phyloP scores from a whole-genome alignment of 495 filamentous ascomycete species.

The Lepraria neglecta region DNA sequence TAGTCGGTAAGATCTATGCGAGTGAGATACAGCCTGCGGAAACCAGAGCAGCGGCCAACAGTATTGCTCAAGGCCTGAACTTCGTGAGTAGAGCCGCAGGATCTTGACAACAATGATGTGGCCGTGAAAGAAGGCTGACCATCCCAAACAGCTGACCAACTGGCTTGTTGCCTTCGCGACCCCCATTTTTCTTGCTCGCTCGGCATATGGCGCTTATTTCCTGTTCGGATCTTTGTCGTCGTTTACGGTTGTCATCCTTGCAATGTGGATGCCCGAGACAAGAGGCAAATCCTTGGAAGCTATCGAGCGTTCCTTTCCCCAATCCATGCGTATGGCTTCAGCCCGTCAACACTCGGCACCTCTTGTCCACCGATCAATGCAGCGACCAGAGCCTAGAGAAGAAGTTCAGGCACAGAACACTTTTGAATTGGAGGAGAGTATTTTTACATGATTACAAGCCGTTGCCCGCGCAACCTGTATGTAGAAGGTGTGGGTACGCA shows the following conservation, averaged over 20 bases:
- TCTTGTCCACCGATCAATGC: constrained; percentile 1
- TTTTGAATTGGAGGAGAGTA: not conserved
- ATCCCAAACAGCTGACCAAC: constrained; percentile 39
- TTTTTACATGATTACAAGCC: too few species aligned
- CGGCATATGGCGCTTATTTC: constrained; percentile 55
- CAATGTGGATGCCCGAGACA: constrained; percentile 55
- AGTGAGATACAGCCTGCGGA: constrained; percentile 29
- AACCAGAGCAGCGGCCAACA: constrained; percentile 17
- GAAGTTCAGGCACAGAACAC: not conserved
- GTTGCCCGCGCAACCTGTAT: too few species aligned
- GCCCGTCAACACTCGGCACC: not conserved
- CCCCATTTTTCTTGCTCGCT: constrained; percentile 53
- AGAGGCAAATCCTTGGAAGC: constrained; percentile 47
- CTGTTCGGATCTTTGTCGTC: constrained; percentile 48
- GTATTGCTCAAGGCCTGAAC: constrained; percentile 18
- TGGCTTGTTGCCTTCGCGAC: constrained; percentile 59
- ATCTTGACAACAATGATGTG: not conserved
- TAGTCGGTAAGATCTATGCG: constrained; percentile 38
- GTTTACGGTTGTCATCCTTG: constrained; percentile 44
- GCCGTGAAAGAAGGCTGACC: constrained; percentile 16
- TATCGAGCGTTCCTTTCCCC: not conserved
- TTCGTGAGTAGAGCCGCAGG: constrained; percentile 14
- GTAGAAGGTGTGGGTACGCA: too few species aligned
- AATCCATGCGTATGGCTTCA: not conserved
- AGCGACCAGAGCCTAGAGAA: not conserved